Base-by-base conservation (phyloP, 768 basidiomycete species). In the Trametes villosa region DNA sequence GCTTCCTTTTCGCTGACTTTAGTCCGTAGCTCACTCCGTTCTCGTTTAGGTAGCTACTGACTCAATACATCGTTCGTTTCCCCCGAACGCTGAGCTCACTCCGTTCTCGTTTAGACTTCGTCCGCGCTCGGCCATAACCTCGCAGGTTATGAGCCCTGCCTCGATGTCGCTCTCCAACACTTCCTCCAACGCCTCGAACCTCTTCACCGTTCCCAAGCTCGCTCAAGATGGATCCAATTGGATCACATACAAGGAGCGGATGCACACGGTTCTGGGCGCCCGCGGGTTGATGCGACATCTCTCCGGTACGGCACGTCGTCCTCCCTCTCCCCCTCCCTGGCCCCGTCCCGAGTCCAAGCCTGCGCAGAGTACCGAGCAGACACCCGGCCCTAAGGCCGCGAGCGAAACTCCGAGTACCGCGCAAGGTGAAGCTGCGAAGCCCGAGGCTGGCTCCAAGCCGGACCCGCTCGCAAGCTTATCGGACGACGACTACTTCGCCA, bases 81-180 rank as follows among this genome's bases (percentile, higher is more conserved):
- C 15, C 33, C 33, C 33, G 33, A 34, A 34, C 33, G 33, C 15
- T 34, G 33, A 34, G 33, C 33, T 34, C 33, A 34, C 8, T 34
- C 15, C 8, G 7, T 15, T 15, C 33, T 34, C 33, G 33, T 34
- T 34, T 34, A 34, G 40, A 11, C n/a, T n/a, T n/a, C n/a, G n/a
- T n/a, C n/a, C n/a, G n/a, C n/a, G n/a, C n/a, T n/a, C n/a, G n/a
- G n/a, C n/a, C n/a, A n/a, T n/a, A 45, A 27, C 20, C n/a, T 34
- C 49, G 20, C 49, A 50, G 49, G 49, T 50, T 50, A 50, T 50
- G 49, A 50, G 49, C 49, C 49, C 49, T 50, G 49, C 18, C 22
- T 31, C 31, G 30, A 50, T 50, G 49, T 50, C 49, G 31, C 49
- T 50, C 49, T 29, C 30, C 30, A 33, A 50, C 49, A n/a, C 49